Base-by-base conservation (phyloP, 1,284 basidiomycete species). In the Trichosporon asahii region DNA sequence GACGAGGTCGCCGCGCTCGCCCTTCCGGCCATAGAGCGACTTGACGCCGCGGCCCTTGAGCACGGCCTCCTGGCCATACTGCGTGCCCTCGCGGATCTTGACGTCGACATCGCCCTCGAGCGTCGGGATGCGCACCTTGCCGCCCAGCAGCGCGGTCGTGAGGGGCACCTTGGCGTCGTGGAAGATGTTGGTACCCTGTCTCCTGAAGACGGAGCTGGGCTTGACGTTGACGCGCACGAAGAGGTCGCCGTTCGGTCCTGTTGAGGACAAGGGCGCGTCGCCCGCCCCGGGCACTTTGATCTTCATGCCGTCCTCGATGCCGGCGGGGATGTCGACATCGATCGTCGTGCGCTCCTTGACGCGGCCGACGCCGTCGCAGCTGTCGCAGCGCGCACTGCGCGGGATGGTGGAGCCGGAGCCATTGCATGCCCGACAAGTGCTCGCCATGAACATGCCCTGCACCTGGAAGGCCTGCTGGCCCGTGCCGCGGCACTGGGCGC, bases 401-500 rank as follows among this genome's bases (percentile, higher is more conserved):
- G 94, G 93, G 33, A 98, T 89, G 3, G 88, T 89, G 40, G 88
- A 88, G 18, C 97, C 97, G 15, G 88, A 86, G n/a, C 97, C 97
- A 27, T 88, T 86, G 84, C 97, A 99, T 27, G 88, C 83, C 66
- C 87, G 86, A 84, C 97, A 99, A 27, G 94, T 95, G 75, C 90
- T 93, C 12, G 95, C 91, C 94, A 99, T 97, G 81, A 95, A 93
- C 89, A 99, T 99, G 18, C 97, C 97, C 82, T 95, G 91, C 77
- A 99, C 90, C 68, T 95, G 91, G 84, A 93, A 98, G 14, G 94
- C 94, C 80, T 90, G 88, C 60, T 91, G 90, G 29, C 97, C 97
- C 12, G 91, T 89, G 63, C 97, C 97, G 66, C 89, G 88, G 84
- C 97, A 99, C 55, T 90, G 84, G 61, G 85, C 80, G 84, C 97